Percentiles rank a stretch among this genome's conserved stretches.
These are phyloP conservation scores for Termitomyces sp. DNA, from an alignment of 768 basidiomycete genomes.

Conservation along the genomic window DNA sequence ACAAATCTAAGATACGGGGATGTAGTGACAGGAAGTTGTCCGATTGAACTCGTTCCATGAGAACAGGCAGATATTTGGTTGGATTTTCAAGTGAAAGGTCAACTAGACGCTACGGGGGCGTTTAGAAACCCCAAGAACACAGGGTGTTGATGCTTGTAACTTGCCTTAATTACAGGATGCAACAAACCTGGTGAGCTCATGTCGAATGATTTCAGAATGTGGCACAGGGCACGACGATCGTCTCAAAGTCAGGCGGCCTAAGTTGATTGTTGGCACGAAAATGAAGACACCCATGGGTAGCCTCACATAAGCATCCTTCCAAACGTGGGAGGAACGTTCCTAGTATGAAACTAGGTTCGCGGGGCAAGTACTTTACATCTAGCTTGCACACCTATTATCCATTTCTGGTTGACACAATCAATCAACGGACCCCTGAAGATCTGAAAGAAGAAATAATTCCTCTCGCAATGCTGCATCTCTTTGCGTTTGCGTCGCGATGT, in stretches of 20 bases:
- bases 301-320: neutral
- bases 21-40: neutral
- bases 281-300: no score
- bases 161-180: neutral
- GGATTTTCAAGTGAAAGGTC: neutral
- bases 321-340: neutral
- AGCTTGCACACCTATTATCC: neutral
- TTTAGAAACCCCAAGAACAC: neutral
- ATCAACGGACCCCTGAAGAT: no score
- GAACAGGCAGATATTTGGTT: neutral
- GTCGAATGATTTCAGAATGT: neutral
- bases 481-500: neutral
- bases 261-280: neutral
- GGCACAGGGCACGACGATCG: neutral
- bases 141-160: neutral
- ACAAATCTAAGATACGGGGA: neutral
- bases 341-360: no score
- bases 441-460: neutral
- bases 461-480: neutral
- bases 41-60: neutral
- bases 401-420: neutral
- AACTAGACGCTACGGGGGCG: neutral
- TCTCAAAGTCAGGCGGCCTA: neutral
- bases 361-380: no score
- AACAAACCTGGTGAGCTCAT: neutral